Conservation (phyloP, 2,329 filamentous ascomycete species). For the Fusarium penzigii region DNA sequence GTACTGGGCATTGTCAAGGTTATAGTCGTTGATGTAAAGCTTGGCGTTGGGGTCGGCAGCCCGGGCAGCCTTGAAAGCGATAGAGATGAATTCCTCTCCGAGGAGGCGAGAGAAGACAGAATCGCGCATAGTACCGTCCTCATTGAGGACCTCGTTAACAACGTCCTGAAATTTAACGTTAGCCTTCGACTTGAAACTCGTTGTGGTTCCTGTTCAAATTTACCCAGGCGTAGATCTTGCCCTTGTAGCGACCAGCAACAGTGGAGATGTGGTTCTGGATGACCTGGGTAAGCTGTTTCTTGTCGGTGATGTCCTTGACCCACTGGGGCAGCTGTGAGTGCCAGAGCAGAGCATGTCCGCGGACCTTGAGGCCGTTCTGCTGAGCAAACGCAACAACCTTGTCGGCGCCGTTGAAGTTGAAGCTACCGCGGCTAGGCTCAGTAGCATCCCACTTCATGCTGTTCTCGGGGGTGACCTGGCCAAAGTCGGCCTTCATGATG, state of each 20-base stretch:
- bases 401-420: constrained; percentile 60
- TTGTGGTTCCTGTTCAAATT: too few relatives aligned
- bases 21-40: constrained; percentile 77
- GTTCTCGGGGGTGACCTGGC: constrained; percentile 68
- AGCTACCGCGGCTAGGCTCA: constrained; percentile 48
- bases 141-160: constrained; percentile 65
- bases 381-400: constrained; percentile 60
- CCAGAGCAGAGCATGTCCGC: constrained; percentile 69
- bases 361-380: constrained; percentile 57
- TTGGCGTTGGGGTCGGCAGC: constrained; percentile 66
- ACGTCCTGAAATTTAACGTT: constrained; percentile 45
- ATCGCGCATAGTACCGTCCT: constrained; percentile 59
- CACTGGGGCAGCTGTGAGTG: constrained; percentile 60
- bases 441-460: constrained; percentile 69
- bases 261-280: constrained; percentile 62
- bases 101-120: constrained; percentile 68
- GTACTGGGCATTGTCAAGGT: constrained; percentile 61
- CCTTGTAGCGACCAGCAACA: constrained; percentile 60
- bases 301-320: constrained; percentile 59
- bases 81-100: constrained; percentile 68
- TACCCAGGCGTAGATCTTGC: constrained; percentile 59
- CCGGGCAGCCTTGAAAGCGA: constrained; percentile 69
- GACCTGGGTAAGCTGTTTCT: constrained; percentile 51
- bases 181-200: too few relatives aligned
- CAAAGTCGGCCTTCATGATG: constrained; percentile 62